These are phyloP conservation scores for Naganishia onofrii DNA, from an alignment of 768 basidiomycete species.

Conservation along the genomic window DNA sequence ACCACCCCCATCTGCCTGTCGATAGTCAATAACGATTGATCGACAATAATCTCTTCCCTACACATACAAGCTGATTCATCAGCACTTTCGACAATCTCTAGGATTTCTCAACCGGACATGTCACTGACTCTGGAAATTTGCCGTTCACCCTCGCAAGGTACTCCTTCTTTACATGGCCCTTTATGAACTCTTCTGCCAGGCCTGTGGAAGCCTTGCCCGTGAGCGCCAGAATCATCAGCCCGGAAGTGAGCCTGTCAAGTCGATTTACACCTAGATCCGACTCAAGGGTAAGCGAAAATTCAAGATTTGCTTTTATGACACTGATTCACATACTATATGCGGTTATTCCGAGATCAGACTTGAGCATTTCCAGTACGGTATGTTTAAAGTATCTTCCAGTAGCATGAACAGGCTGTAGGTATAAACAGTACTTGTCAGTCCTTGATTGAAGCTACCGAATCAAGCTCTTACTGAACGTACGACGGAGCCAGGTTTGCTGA, in stretches of 20 bases:
- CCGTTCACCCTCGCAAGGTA: constrained; percentile 87
- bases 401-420: constrained; percentile 76
- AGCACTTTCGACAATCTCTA: background rate
- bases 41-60: constrained; percentile 77
- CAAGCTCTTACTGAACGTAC: constrained; percentile 58
- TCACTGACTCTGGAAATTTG: constrained; percentile 74
- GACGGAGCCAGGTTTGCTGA: constrained; percentile 95
- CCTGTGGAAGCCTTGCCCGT: constrained; percentile 65
- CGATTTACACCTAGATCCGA: constrained; percentile 77
- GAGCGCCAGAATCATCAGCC: constrained; percentile 88
- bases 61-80: background rate
- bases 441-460: background rate
- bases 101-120: no score
- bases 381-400: constrained; percentile 87
- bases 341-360: constrained; percentile 77
- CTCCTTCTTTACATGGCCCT: constrained; percentile 76
- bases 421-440: background rate
- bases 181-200: constrained; percentile 76
- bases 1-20: constrained; percentile 97
- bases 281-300: background rate
- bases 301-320: background rate
- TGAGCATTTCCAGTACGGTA: constrained; percentile 80
- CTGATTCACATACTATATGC: constrained; percentile 67
- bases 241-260: constrained; percentile 88
- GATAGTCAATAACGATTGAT: constrained; percentile 81